Evolutionary conservation across 2,329 filamentous ascomycete genomes (phyloP).

Genomic region (Parastagonospora avenae): DNA sequence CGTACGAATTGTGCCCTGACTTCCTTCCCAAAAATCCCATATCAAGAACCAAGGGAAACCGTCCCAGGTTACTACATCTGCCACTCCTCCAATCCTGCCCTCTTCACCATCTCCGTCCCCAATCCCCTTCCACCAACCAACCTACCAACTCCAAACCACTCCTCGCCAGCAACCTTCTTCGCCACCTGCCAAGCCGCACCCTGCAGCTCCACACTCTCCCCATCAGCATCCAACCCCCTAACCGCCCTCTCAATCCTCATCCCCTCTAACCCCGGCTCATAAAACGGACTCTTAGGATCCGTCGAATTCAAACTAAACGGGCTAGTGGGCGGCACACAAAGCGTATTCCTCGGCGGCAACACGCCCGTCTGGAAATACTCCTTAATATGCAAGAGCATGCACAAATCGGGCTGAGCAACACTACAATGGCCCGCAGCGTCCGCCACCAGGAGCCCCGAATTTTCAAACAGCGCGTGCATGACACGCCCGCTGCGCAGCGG

Average conservation of each 20-base stretch:
- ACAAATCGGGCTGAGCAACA: constrained; percentile 41
- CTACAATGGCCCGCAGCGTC: constrained; percentile 55
- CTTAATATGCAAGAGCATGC: constrained; percentile 39
- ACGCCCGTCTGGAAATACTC: constrained; percentile 50
- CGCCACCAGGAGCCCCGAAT: constrained; percentile 52
- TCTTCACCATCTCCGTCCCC: not conserved
- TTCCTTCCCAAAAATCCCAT: not conserved
- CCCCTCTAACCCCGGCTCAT: constrained; percentile 17
- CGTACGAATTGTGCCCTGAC: not conserved
- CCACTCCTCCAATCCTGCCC: not conserved
- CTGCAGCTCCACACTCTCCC: not conserved
- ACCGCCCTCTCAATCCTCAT: not conserved
- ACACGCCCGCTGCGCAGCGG: constrained; percentile 54
- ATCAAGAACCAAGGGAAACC: too few relatives aligned
- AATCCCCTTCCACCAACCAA: not conserved
- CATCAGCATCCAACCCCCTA: not conserved
- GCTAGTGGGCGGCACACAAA: constrained; percentile 50
- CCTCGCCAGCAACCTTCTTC: not conserved
- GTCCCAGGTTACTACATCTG: not conserved
- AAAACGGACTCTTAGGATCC: constrained; percentile 36
- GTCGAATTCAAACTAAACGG: constrained; percentile 47
- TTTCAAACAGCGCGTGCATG: constrained; percentile 50
- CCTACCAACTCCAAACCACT: not conserved
- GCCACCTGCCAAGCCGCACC: constrained; percentile 5
- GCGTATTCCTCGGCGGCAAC: constrained; percentile 53